Evolutionary conservation across 1,284 basidiomycete species (phyloP).

Genomic region (Tylopilus sp.): DNA sequence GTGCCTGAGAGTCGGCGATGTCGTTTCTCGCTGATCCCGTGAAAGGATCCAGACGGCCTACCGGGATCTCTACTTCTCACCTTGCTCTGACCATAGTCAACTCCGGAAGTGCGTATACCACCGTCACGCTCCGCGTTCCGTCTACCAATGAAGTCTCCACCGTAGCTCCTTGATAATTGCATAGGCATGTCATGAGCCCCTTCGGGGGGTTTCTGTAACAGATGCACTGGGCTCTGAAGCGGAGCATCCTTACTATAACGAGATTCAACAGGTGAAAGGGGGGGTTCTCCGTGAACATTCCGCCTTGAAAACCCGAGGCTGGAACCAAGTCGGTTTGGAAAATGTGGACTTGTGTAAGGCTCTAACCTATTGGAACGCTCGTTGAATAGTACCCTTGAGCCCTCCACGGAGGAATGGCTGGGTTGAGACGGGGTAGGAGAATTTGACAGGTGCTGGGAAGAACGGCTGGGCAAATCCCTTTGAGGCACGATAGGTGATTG

Average conservation of each 20-base stretch:
- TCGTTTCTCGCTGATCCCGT: slow-evolving; percentile 23
- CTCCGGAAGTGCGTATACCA: slow-evolving; percentile 6
- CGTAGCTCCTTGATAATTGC: slow-evolving; percentile 19
- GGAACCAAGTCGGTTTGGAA: slow-evolving; percentile 31
- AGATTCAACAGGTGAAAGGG: slow-evolving; percentile 41
- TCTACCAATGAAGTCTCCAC: slow-evolving; percentile 18
- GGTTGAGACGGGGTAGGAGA: slow-evolving; percentile 41
- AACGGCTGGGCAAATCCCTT: slow-evolving; percentile 41
- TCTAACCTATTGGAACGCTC: slow-evolving; percentile 84
- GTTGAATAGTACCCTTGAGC: slow-evolving; percentile 78
- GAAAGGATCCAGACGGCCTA: slow-evolving; percentile 11
- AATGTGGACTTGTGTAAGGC: slow-evolving; percentile 53
- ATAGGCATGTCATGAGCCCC: slow-evolving; percentile 13
- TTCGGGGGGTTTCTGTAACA: slow-evolving; percentile 46
- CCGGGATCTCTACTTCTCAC: slow-evolving; percentile 18
- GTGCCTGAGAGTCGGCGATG: slow-evolving; percentile 27
- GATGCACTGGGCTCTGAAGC: slow-evolving; percentile 43
- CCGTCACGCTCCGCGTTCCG: slow-evolving; percentile 22
- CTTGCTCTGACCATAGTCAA: slow-evolving; percentile 23
- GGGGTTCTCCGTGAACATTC: slow-evolving; percentile 42
- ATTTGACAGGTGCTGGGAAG: slow-evolving; percentile 28
- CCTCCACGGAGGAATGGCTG: slow-evolving; percentile 49
- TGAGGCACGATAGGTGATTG: slow-evolving; percentile 41
- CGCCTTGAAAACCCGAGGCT: slow-evolving; percentile 40
- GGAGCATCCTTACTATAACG: slow-evolving; percentile 45